Conservation (phyloP, 225 moss, liverwort and hornwort species). For the Asterella californica region DNA sequence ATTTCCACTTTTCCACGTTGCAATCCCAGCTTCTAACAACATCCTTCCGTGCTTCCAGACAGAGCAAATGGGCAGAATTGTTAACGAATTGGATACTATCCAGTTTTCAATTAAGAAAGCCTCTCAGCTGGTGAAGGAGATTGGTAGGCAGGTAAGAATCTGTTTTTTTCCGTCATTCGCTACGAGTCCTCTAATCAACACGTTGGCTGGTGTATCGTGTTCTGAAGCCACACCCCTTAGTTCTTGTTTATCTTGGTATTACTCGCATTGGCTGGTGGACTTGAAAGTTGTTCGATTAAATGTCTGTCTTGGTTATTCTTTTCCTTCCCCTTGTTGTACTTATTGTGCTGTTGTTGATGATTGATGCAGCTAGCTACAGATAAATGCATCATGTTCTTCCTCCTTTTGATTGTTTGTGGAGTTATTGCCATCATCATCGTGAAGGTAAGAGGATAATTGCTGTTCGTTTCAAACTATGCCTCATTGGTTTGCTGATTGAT, state of each 20-base stretch:
- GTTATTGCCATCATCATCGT: conserved; percentile 77
- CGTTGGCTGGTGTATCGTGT: neutral
- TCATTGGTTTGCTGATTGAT: neutral
- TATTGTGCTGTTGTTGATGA: conserved; percentile 18
- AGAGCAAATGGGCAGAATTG: conserved; percentile 67
- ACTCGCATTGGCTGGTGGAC: too few relatives aligned
- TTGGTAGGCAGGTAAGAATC: conserved; percentile 68
- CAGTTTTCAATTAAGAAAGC: conserved; percentile 71
- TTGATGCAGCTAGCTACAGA: conserved; percentile 78
- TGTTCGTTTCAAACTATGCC: neutral
- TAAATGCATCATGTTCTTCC: conserved; percentile 77
- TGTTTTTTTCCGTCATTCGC: too few relatives aligned
- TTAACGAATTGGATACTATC: conserved; percentile 64
- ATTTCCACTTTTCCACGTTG: neutral
- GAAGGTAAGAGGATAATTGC: conserved; percentile 45
- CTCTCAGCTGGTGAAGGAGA: conserved; percentile 65
- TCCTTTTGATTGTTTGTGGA: conserved; percentile 76
- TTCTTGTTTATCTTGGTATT: too few relatives aligned
- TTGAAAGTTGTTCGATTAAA: too few relatives aligned
- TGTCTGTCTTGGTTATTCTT: too few relatives aligned
- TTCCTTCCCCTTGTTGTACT: neutral
- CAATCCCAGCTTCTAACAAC: neutral
- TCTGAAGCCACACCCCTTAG: too few relatives aligned
- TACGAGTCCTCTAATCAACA: neutral
- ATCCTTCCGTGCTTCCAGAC: conserved; percentile 42